Conservation (phyloP, 768 basidiomycete species). For the Collybia nuda region DNA sequence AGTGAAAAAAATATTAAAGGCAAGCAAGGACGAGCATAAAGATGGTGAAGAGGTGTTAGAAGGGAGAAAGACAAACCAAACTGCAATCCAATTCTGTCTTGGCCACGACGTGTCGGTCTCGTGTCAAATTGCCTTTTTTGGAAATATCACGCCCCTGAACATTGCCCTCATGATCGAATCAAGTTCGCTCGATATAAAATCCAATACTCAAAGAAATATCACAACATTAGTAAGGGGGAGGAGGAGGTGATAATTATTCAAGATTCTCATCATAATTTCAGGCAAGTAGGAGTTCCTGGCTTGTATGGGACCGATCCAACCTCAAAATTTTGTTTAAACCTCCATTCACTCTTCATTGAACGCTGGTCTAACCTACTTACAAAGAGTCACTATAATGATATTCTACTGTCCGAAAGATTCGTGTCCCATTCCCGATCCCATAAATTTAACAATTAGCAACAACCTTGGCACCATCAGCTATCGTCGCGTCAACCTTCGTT, state of each 20-base stretch:
- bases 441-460: constrained; percentile 16
- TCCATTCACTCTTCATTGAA: too few species aligned
- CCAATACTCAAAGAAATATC: too few species aligned
- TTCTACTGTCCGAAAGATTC: background rate
- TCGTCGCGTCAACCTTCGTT: constrained; percentile 16
- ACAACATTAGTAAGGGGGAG: background rate
- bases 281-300: too few species aligned
- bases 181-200: too few species aligned
- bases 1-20: constrained; percentile 3
- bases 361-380: too few species aligned
- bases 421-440: background rate
- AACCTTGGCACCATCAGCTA: constrained; percentile 20
- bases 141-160: background rate
- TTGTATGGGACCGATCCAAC: too few species aligned
- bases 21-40: constrained; percentile 10
- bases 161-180: too few species aligned
- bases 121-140: constrained; percentile 4
- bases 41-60: constrained; percentile 6
- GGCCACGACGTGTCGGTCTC: constrained; percentile 1
- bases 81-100: background rate
- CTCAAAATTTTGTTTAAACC: too few species aligned
- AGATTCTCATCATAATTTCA: too few species aligned
- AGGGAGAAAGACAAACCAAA: constrained; percentile 7
- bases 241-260: too few species aligned
- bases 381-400: too few species aligned